Base-by-base conservation (phyloP, 169 alveolate species). In the Perkinsus marinus region DNA sequence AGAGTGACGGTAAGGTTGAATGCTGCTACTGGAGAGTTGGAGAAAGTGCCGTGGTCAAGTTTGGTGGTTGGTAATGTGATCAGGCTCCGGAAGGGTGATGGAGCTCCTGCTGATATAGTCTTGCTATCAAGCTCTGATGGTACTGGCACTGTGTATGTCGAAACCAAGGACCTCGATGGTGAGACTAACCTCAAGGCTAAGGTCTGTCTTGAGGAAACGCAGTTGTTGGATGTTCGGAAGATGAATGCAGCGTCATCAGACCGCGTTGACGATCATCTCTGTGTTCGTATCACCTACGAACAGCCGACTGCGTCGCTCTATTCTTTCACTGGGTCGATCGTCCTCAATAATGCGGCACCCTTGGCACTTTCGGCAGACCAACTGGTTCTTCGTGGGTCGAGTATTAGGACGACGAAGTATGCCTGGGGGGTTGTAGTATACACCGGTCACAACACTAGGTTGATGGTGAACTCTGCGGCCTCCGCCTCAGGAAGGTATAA, bases 91-190 rank as follows among this genome's bases (percentile, higher is more conserved):
- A 57, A 43, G 68, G 93, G 92, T 91, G 97, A 97, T 91, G 93
- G 94, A 57, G 97, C 98, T 92, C 99, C 99, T 9, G 98, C 99
- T 0, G 99, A 98, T 94, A 89, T 98, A 91, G 93, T 98, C 68
- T 79, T 98, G 34, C 93, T 98, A 34, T 94, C 95, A 92, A 96
- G 99, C 34, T 94, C 98, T 47, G 98, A 97, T 91, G 95, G 95
- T 34, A 95, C 97, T 89, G 99, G 99, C 30, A 95, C 96, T 38
- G 96, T 97, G 68, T 57, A 57, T 57, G 79, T 57, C 79, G 79
- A 57, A 57, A 57, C 79, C 22, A 57, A 57, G 22, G 79, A 57
- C 34, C 79, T 57, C 79, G 79, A 98, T 94, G 99, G 99, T 38
- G 99, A 97, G 93, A 97, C 99, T 34, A 98, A 98, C 93, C 95